A percentile compares a stretch with the other conserved stretches of the same genome.
Conservation (phyloP, 805 yeast genomes). For the Metschnikowia santaceciliae region DNA sequence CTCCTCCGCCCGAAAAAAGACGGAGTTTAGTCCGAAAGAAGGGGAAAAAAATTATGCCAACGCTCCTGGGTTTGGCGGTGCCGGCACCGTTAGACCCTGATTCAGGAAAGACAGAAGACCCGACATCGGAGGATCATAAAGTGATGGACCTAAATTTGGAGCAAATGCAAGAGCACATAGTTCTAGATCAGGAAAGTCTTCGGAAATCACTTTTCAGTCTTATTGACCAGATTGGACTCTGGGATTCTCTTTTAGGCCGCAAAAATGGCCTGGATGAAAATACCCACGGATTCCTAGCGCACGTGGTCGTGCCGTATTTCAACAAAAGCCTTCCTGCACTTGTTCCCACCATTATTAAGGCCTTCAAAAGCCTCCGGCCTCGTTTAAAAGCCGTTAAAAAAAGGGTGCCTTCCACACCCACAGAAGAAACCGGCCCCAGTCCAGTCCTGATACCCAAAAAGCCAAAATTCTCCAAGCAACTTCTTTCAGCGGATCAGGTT, state of each 20-base stretch:
- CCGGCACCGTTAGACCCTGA: constrained; percentile 6
- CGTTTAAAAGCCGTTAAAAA: constrained; percentile 21
- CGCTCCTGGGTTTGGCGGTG: constrained; percentile 41
- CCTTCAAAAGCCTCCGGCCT: constrained; percentile 43
- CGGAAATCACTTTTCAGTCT: constrained; percentile 37
- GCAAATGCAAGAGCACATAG: too few species aligned
- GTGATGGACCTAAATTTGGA: too few species aligned
- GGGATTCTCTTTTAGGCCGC: constrained; percentile 46
- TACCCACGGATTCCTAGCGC: constrained; percentile 46
- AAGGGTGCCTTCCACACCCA: constrained; percentile 9
- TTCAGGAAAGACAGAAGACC: too few species aligned
- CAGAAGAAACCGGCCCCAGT: not conserved
- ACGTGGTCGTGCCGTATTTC: constrained; percentile 52
- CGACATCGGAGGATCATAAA: too few species aligned
- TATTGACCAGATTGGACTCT: constrained; percentile 50
- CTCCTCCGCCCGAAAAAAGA: constrained; percentile 10
- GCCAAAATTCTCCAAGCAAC: constrained; percentile 16
- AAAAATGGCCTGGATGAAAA: constrained; percentile 34
- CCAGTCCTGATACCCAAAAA: constrained; percentile 1
- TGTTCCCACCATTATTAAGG: constrained; percentile 43
- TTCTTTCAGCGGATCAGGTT: constrained; percentile 8
- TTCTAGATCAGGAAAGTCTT: constrained; percentile 5
- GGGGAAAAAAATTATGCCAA: constrained; percentile 31
- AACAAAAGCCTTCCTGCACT: constrained; percentile 45
- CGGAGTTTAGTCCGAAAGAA: constrained; percentile 22